Evolutionary conservation across 2,329 filamentous ascomycete genomes (phyloP).

Genomic region (Stylonectria norvegica): DNA sequence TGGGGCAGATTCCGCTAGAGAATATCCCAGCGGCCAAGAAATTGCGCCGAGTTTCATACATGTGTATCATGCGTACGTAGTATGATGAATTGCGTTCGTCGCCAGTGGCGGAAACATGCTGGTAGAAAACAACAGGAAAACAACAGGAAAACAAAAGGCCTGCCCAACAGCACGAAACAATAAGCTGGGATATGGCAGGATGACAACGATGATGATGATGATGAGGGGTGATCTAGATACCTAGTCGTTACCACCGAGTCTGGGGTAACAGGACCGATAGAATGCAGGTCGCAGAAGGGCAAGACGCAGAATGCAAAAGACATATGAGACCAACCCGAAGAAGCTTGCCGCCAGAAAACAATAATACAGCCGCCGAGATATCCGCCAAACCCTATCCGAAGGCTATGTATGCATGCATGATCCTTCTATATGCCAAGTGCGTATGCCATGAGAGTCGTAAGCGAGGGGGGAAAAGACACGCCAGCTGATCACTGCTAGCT

Average conservation of each 20-base stretch:
- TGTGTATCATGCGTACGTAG: slow-evolving; percentile 13
- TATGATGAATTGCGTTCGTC: too few species aligned
- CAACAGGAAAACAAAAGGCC: too few species aligned
- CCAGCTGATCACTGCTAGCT: background rate
- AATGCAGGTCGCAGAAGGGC: background rate
- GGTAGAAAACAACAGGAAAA: too few species aligned
- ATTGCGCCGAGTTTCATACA: slow-evolving; percentile 17
- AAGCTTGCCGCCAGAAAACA: background rate
- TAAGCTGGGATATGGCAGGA: background rate
- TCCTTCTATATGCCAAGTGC: slow-evolving; percentile 8
- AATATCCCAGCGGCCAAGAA: slow-evolving; percentile 6
- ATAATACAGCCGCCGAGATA: slow-evolving; percentile 17
- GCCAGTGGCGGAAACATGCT: too few species aligned
- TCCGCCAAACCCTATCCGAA: slow-evolving; percentile 18
- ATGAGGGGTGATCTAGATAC: slow-evolving; percentile 11
- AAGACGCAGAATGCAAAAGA: background rate
- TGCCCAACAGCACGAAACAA: background rate
- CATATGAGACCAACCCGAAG: background rate
- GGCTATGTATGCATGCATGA: slow-evolving; percentile 8
- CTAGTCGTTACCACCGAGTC: slow-evolving; percentile 1
- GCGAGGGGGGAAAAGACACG: background rate
- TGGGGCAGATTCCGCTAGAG: too few species aligned
- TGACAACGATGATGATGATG: slow-evolving; percentile 2
- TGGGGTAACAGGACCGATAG: slow-evolving; percentile 1
- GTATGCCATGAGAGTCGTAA: slow-evolving; percentile 9